phyloP scores from a whole-genome alignment of 2,329 filamentous ascomycete species.

The Clarireedia homoeocarpa region DNA sequence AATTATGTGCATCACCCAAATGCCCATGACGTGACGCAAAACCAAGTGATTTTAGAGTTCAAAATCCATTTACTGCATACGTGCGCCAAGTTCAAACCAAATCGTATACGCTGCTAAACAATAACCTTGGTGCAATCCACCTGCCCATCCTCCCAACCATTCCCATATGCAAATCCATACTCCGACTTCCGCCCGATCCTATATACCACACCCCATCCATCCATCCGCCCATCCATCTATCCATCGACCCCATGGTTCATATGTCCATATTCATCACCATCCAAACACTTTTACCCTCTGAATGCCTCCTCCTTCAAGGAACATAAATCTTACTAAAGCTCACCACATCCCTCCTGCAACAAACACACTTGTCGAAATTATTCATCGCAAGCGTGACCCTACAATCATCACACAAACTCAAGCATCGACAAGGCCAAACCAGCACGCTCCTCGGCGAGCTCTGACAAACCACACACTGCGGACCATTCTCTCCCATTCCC shows the following conservation, averaged over 20 bases:
- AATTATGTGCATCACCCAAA: too few relatives aligned
- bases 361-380: slow-evolving; percentile 95
- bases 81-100: too few relatives aligned
- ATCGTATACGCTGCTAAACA: too few relatives aligned
- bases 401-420: slow-evolving; percentile 92
- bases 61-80: too few relatives aligned
- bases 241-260: neutral
- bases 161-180: too few relatives aligned
- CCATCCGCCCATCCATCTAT: neutral
- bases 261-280: neutral
- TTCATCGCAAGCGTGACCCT: slow-evolving; percentile 90
- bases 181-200: neutral
- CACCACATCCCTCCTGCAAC: slow-evolving; percentile 78
- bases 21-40: too few relatives aligned
- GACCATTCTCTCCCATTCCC: slow-evolving; percentile 65
- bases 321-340: slow-evolving; percentile 91
- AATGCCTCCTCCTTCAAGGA: slow-evolving; percentile 36
- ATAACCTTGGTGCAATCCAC: too few relatives aligned
- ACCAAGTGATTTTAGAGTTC: too few relatives aligned
- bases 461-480: slow-evolving; percentile 91
- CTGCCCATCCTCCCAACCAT: too few relatives aligned
- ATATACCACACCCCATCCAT: neutral
- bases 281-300: neutral
- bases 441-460: slow-evolving; percentile 78
- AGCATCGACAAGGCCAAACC: slow-evolving; percentile 92